phyloP scores from a whole-genome alignment of 306 rosid species.

The Quercus mongolica region DNA sequence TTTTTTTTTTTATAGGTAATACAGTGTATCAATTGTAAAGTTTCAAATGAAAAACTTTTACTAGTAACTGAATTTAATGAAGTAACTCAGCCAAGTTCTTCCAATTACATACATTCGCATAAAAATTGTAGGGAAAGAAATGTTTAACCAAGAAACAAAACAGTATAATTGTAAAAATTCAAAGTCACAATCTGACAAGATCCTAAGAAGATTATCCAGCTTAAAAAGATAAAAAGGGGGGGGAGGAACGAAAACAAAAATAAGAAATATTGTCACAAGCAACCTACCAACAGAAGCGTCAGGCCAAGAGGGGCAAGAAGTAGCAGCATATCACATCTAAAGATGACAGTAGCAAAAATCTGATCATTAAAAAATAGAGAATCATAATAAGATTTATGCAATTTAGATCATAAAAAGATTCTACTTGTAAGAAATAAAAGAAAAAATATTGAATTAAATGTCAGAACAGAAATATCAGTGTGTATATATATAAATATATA shows the following conservation, averaged over 20 bases:
- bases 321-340: slow-evolving; percentile 87
- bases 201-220: neutral
- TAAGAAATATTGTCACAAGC: neutral
- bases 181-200: neutral
- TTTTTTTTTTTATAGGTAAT: neutral
- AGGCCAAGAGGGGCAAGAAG: slow-evolving; percentile 83
- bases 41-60: neutral
- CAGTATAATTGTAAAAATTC: neutral
- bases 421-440: neutral
- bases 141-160: neutral
- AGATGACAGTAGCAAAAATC: slow-evolving; percentile 75
- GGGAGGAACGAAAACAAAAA: neutral
- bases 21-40: neutral
- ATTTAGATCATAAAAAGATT: neutral
- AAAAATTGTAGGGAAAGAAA: neutral
- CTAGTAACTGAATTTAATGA: neutral
- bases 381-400: slow-evolving; percentile 12
- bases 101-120: neutral
- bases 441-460: neutral
- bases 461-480: neutral
- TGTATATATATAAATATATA: too few species aligned
- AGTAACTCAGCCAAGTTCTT: neutral
- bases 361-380: slow-evolving; percentile 35
- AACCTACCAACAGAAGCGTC: slow-evolving; percentile 73
- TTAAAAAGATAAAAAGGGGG: neutral